These are phyloP conservation scores for Crucihimalaya himalaica DNA, from an alignment of 345 rosid genomes.

Conservation along the genomic window DNA sequence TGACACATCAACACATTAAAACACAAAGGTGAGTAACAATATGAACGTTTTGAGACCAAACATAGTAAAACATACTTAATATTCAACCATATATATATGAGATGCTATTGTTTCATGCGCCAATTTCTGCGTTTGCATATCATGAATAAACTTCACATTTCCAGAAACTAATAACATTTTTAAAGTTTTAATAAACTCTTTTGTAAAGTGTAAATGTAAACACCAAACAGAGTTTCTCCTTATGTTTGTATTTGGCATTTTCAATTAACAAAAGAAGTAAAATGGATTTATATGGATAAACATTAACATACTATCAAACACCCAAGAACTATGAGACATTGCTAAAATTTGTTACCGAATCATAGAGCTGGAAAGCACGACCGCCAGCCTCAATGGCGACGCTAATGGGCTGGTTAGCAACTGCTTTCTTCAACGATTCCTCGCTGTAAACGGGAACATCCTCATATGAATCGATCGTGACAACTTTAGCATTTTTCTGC, in stretches of 20 bases:
- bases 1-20: constrained; percentile 4
- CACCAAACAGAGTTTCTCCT: not conserved
- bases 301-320: not conserved
- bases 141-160: not conserved
- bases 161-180: too few relatives aligned
- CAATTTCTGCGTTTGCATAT: not conserved
- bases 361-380: constrained; percentile 66
- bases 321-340: not conserved
- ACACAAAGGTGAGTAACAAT: not conserved
- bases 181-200: not conserved
- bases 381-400: constrained; percentile 83
- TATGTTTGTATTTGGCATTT: not conserved
- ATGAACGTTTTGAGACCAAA: constrained; percentile 4
- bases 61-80: not conserved
- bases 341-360: constrained; percentile 14
- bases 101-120: too few relatives aligned
- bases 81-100: too few relatives aligned
- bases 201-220: not conserved
- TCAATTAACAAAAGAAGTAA: too few relatives aligned
- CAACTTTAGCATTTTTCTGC: constrained; percentile 75
- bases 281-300: too few relatives aligned
- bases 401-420: constrained; percentile 68
- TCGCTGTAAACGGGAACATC: constrained; percentile 66
- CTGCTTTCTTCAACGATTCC: constrained; percentile 62
- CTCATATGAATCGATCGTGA: constrained; percentile 53